A percentile compares a stretch with the other conserved stretches of the same genome.
Conservation (phyloP, 257 asterid species). For the Cynanchum wilfordii region DNA sequence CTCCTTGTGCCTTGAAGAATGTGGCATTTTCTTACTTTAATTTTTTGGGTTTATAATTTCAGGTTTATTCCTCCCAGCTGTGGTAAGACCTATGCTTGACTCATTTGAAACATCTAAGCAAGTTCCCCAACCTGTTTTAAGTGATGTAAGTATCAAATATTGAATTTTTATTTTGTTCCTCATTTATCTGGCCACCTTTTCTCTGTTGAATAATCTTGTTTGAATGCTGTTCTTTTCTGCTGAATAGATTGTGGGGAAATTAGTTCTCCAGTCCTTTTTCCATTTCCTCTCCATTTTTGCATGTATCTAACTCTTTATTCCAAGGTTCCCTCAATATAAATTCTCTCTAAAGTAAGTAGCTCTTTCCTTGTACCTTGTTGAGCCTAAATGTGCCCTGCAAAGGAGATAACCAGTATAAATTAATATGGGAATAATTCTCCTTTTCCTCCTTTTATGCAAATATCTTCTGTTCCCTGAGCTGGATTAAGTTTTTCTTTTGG, state of each 20-base stretch:
- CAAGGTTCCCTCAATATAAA: not conserved
- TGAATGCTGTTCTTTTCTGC: not conserved
- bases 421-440: not conserved
- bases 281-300: not conserved
- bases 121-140: conserved; percentile 63
- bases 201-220: not conserved
- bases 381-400: not conserved
- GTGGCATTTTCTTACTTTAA: conserved; percentile 11
- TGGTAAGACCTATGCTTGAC: conserved; percentile 89
- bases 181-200: not conserved
- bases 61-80: conserved; percentile 96
- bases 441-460: not conserved
- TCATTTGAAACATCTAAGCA: conserved; percentile 73
- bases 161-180: conserved; percentile 9
- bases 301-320: too few species aligned
- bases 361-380: not conserved
- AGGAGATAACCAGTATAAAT: not conserved
- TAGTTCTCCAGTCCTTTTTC: not conserved
- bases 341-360: not conserved
- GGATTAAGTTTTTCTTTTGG: conserved; percentile 6
- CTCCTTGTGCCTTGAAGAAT: not conserved
- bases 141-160: conserved; percentile 51
- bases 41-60: conserved; percentile 24
- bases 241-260: not conserved
- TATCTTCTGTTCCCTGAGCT: not conserved